Evolutionary conservation across 192 early-diverging fungal genomes (phyloP), one percentile per base, ranked within the genome.

Genomic region (Linnemannia hyalina): DNA sequence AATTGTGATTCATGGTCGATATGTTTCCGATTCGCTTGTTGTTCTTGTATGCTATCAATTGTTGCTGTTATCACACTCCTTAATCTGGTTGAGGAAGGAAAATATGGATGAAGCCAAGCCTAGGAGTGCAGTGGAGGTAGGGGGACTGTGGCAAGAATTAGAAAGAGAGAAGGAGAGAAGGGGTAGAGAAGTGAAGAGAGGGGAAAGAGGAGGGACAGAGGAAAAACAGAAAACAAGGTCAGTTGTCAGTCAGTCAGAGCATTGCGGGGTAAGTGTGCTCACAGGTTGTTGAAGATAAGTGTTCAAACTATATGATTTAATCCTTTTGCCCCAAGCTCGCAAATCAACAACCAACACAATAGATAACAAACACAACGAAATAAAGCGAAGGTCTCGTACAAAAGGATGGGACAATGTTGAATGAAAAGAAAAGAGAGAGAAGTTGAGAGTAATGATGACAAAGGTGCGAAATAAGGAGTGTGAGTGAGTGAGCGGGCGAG

Each of bases 1-100:
- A 86, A 55, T 41, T 77, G 70, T 80, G 84, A 47, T 86, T 86
- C 84, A 86, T 86, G 57, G 52, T 55, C 46, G 74, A 36, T 36
- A 41, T 20, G 54, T 57, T 73, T 52, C 72, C 15, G 72, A 47
- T 73, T 32, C 16, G 23, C 7, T 18, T 22, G 23, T 22, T 49
- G 40, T 49, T 49, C 38, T 40, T 40, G 38, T 73, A 6, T 22
- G 29, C 13, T 73, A 46, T 65, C 60, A 65, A 65, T 32, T 65
- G 60, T 9, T 65, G 26, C 13, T 65, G 9, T 15, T 65, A 8
- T 26, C 49, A 52, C 49, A 20, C 20, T 32, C 29, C 26, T 10
- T 32, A 23, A 32, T 65, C 11, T 65, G 8, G 60, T 32, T 26
- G 60, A 65, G 11, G 60, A 57, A 65, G 60, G 26, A 9, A 32